These are phyloP conservation scores for Phlebiopsis gigantea DNA, from an alignment of 768 basidiomycete species.

Conservation along the genomic window DNA sequence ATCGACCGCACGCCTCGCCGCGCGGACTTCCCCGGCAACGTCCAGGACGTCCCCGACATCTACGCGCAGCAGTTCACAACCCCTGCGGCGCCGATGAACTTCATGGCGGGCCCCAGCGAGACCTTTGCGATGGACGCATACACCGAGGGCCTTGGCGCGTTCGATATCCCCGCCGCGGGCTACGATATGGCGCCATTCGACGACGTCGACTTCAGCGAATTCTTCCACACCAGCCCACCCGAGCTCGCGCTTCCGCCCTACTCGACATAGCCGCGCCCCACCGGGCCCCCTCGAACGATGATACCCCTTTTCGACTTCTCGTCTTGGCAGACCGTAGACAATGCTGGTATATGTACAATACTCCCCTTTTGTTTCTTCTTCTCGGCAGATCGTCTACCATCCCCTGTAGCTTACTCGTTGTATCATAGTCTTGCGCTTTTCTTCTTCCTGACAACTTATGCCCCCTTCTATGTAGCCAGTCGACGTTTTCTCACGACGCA, in stretches of 20 bases:
- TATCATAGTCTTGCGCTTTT: background rate
- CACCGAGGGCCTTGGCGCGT: slow-evolving; percentile 18
- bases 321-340: background rate
- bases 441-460: background rate
- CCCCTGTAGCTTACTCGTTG: background rate
- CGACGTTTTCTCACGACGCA: slow-evolving; percentile 1
- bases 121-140: slow-evolving; percentile 20
- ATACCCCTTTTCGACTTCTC: slow-evolving; percentile 2
- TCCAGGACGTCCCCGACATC: too few species aligned
- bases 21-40: slow-evolving; percentile 16
- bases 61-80: slow-evolving; percentile 1
- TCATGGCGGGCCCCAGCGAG: background rate
- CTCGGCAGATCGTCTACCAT: background rate
- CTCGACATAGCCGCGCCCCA: background rate
- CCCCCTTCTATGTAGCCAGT: background rate
- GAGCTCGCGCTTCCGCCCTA: background rate
- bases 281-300: background rate
- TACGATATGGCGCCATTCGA: slow-evolving; percentile 19
- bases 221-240: slow-evolving; percentile 12
- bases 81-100: background rate
- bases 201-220: slow-evolving; percentile 18
- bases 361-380: background rate
- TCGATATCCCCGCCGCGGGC: slow-evolving; percentile 13
- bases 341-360: background rate
- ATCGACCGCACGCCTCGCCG: slow-evolving; percentile 19